Conservation (phyloP, 163 green algal species). For the Smithsoniella earleae region DNA sequence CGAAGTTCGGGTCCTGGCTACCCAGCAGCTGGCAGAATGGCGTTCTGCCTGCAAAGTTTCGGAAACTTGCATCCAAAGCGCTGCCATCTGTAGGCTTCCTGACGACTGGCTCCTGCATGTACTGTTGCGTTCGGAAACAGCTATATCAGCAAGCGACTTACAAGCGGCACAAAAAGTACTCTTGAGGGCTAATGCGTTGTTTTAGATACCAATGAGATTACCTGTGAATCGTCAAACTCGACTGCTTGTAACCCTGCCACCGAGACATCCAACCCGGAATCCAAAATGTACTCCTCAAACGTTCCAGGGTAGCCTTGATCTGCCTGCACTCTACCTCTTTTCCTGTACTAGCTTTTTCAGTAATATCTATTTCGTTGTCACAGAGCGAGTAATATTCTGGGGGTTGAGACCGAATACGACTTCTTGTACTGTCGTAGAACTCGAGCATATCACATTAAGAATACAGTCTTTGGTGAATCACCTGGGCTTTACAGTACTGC, state of each 20-base stretch:
- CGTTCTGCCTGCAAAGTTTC: conserved; percentile 12
- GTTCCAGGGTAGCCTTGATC: conserved; percentile 50
- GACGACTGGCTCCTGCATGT: conserved; percentile 18
- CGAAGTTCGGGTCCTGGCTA: not conserved
- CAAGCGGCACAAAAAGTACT: not conserved
- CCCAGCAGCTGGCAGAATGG: conserved; percentile 13
- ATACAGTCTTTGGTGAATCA: too few species aligned
- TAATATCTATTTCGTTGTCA: too few species aligned
- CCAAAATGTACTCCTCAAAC: conserved; percentile 45
- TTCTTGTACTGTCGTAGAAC: too few species aligned
- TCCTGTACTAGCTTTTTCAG: too few species aligned
- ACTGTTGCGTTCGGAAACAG: too few species aligned
- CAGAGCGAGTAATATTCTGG: too few species aligned
- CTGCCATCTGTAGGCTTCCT: conserved; percentile 5
- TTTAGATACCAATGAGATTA: not conserved
- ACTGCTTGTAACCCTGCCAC: conserved; percentile 7
- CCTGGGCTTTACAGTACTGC: conserved; percentile 43
- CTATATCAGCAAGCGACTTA: not conserved
- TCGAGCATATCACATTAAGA: too few species aligned
- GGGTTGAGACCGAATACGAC: too few species aligned
- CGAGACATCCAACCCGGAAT: not conserved
- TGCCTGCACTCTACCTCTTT: too few species aligned
- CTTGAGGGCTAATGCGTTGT: not conserved
- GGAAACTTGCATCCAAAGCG: conserved; percentile 3
- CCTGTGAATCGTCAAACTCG: conserved; percentile 4